Base-by-base conservation (phyloP, 495 filamentous ascomycete genomes). In the Chaetomium fimeti region DNA sequence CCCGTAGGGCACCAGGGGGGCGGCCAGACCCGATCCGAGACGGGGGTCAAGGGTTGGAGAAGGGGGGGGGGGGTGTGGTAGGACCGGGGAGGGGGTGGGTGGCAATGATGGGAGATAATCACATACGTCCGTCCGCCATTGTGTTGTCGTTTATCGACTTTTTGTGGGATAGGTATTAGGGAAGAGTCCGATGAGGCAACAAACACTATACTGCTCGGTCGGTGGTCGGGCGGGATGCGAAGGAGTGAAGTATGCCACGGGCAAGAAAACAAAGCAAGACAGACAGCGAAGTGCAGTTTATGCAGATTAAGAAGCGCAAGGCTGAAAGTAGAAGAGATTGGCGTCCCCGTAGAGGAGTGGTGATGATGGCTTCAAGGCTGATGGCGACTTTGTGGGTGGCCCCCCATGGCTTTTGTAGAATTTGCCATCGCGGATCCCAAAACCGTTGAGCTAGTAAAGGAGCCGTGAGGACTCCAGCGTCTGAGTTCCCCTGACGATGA, bases 41-140 rank as follows among this genome's bases (percentile, higher is more conserved):
- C 13, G 43, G 38, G 2, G 18, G 28, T 47, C 36, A 25, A 48
- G 54, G 49, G 57, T n/a, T 16, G 43, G 53, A 25, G 38, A 25
- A 25, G 38, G 20, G 60, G 52, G 48, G 47, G 18, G 45, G 22
- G 25, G 24, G 42, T 18, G 40, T 27, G 42, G 42, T 18, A 28
- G 16, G 36, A 40, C 32, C 15, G 38, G 52, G 28, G 11, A 59
- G 38, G 43, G 32, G 52, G 22, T 42, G 38, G 66, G 32, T 27
- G 40, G 56, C 48, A 54, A 43, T 42, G 55, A 27, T 48, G 36
- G 60, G 62, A 28, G 38, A 48, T 42, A n/a, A n/a, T 57, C 40
- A 75, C 73, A 36, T 72, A 75, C 73, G 69, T 68, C 73, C 73
- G 67, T 75, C 73, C 40, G 71, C 53, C 73, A 75, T 75, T 25